Conservation (phyloP, 208 protist genomes). For the Herpetomonas muscarum region DNA sequence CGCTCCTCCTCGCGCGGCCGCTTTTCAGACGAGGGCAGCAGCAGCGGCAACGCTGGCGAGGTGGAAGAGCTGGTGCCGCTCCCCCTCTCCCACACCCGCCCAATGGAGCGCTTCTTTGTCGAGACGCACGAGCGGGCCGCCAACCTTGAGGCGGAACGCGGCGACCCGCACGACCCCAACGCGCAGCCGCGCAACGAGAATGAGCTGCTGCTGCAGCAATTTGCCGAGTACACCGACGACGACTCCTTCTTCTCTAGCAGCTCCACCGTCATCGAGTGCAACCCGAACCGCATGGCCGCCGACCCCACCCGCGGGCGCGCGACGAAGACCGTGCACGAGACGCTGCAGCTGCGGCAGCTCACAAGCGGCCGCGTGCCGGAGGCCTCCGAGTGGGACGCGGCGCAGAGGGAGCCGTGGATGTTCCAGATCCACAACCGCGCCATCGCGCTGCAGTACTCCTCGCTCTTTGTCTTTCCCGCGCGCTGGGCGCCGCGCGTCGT, state of each 20-base stretch:
- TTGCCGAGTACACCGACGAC: constrained; percentile 90
- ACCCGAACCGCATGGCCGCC: constrained; percentile 49
- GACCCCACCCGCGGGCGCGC: constrained; percentile 40
- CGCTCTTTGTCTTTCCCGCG: constrained; percentile 83
- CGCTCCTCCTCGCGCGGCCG: neutral
- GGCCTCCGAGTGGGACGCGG: constrained; percentile 40
- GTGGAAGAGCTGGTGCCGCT: constrained; percentile 78
- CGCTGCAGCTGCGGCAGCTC: constrained; percentile 45
- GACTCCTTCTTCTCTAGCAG: constrained; percentile 85
- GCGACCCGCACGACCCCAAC: constrained; percentile 18
- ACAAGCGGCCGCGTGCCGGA: constrained; percentile 58
- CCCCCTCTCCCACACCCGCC: constrained; percentile 29
- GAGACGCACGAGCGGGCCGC: constrained; percentile 32
- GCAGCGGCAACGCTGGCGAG: constrained; percentile 11
- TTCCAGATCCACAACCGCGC: constrained; percentile 78
- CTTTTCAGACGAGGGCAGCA: constrained; percentile 13
- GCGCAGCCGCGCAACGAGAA: constrained; percentile 63
- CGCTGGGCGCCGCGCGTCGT: constrained; percentile 80
- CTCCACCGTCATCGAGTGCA: constrained; percentile 53
- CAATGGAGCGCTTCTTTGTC: constrained; percentile 82
- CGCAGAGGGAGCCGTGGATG: constrained; percentile 50
- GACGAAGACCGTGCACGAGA: constrained; percentile 60
- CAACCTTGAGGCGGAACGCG: constrained; percentile 21
- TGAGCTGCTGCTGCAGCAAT: constrained; percentile 75
- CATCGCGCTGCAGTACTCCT: constrained; percentile 73